Evolutionary conservation across 2,329 filamentous ascomycete genomes (phyloP), one percentile per base, ranked within the genome.

Genomic region (Ascomycota sp.): DNA sequence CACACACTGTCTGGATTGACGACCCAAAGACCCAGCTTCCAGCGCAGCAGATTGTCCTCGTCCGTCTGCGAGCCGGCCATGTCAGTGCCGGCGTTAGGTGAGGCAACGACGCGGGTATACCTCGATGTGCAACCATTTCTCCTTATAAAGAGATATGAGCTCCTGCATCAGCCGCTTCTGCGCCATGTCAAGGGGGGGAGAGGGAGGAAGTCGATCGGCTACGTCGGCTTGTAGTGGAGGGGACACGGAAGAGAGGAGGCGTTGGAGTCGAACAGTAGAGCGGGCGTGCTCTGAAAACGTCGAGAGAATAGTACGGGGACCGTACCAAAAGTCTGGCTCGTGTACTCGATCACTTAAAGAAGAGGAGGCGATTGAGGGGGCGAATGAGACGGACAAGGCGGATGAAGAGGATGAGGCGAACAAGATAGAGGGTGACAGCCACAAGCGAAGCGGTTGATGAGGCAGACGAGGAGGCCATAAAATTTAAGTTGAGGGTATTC

Each of bases 41-140:
- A 95, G 38, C 73, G 67, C 47, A 91, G 76, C 36, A 95, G 71
- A 48, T 89, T 82, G n/a, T 74, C 66, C 43, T 83, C 69, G 38
- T 82, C 68, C 23, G 83, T 62, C 69, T 89, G 43, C 10, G 11
- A 11, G 2, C 10, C 17, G 8, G 13, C 13, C 4, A 4, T 19
- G 13, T 8, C 13, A 35, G 31, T 32, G 17, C 38, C 28, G 20
- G 15, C n/a, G 23, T 23, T 19, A 13, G 7, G 11, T 9, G 5
- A 25, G 20, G 9, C 7, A 20, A 13, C 7, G 23, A 23, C 27
- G 23, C 27, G 9, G n/a, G 29, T 32, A 45, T 53, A 83, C 79
- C 50, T 91, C 78, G 40, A 94, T 81, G 42, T 86, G 71, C 12
- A 92, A 77, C 86, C 86, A 98, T 50, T 81, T 82, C 63, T 94